These are phyloP conservation scores for Citrullus amarus DNA, from an alignment of 306 rosid genomes.

Conservation along the genomic window DNA sequence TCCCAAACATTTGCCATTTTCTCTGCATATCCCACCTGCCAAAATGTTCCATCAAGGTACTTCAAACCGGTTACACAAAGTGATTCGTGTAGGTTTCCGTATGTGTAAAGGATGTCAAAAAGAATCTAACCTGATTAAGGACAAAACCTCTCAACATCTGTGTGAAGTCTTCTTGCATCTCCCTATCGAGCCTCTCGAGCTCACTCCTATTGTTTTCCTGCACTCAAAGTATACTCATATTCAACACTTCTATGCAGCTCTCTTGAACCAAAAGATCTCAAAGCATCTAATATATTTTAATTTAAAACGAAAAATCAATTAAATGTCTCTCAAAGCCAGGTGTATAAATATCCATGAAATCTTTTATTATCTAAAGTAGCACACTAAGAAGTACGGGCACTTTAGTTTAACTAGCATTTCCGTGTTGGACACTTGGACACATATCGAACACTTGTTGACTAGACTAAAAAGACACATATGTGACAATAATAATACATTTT, in stretches of 20 bases:
- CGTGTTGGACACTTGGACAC: no score
- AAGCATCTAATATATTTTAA: background rate
- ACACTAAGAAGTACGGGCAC: background rate
- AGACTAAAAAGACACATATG: no score
- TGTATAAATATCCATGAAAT: background rate
- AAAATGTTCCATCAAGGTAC: background rate
- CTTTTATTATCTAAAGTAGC: background rate
- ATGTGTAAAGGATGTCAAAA: background rate
- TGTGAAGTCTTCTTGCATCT: conserved; percentile 65
- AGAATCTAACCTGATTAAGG: conserved; percentile 62
- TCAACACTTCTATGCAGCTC: background rate
- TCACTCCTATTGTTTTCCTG: conserved; percentile 91
- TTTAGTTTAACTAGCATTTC: no score
- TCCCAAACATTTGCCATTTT: conserved; percentile 88
- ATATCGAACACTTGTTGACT: no score
- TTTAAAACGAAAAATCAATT: background rate
- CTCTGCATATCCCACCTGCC: conserved; percentile 88
- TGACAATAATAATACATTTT: no score
- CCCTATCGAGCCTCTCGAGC: conserved; percentile 78
- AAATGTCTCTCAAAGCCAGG: background rate
- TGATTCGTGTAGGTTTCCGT: background rate
- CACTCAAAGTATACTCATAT: conserved; percentile 15
- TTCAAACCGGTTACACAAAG: background rate
- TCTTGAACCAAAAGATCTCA: background rate
- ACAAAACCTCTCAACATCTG: conserved; percentile 90